phyloP scores from a whole-genome alignment of 1,284 basidiomycete genomes.

The Moniliophthora roreri region DNA sequence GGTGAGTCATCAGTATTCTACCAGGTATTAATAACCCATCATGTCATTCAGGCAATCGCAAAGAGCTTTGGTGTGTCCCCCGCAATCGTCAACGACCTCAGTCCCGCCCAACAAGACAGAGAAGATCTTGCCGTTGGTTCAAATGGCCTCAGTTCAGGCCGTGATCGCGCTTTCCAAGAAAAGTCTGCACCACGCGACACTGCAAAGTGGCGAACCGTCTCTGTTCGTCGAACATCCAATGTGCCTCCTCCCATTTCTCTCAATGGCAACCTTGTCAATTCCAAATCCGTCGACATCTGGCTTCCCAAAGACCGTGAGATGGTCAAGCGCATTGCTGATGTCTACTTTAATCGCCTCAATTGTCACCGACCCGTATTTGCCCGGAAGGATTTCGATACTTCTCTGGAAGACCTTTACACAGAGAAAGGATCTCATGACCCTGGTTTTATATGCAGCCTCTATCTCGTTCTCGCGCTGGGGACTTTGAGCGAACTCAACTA shows the following conservation, averaged over 20 bases:
- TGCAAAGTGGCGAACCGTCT: slow-evolving; percentile 56
- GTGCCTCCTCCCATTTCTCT: slow-evolving; percentile 28
- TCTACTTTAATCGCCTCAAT: slow-evolving; percentile 76
- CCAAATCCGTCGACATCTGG: slow-evolving; percentile 54
- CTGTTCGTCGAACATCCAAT: slow-evolving; percentile 46
- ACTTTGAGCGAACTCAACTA: slow-evolving; percentile 79
- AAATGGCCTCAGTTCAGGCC: slow-evolving; percentile 63
- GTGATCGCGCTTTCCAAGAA: slow-evolving; percentile 59
- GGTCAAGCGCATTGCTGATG: slow-evolving; percentile 57
- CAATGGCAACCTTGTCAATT: slow-evolving; percentile 26
- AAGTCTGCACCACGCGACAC: slow-evolving; percentile 59
- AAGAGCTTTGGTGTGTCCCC: slow-evolving; percentile 77
- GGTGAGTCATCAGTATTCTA: slow-evolving; percentile 30
- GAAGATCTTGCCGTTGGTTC: slow-evolving; percentile 78
- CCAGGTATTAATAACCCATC: slow-evolving; percentile 10
- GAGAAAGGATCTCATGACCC: slow-evolving; percentile 59
- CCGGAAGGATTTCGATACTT: slow-evolving; percentile 61
- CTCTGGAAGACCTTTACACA: slow-evolving; percentile 65
- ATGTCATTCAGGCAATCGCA: slow-evolving; percentile 53
- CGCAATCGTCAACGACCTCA: slow-evolving; percentile 64
- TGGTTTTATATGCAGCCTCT: slow-evolving; percentile 73
- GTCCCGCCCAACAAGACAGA: slow-evolving; percentile 52
- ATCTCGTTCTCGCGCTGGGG: slow-evolving; percentile 75
- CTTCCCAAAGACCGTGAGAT: slow-evolving; percentile 73
- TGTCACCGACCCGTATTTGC: slow-evolving; percentile 73